These are phyloP conservation scores for Trichoderma sp. DNA, from an alignment of 2,329 filamentous ascomycete species.

Conservation along the genomic window DNA sequence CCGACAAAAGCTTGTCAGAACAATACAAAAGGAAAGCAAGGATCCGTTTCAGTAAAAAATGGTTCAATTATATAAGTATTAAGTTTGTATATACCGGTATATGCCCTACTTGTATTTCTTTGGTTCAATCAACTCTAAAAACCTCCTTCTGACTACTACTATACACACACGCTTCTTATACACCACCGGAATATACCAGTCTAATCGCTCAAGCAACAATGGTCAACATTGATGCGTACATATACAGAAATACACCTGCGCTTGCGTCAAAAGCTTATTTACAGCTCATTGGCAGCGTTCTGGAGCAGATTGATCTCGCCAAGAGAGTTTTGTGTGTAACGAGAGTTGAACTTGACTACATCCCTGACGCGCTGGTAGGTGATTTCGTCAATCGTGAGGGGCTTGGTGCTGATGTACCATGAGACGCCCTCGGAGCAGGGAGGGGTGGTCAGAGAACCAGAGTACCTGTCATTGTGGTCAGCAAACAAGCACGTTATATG, in stretches of 20 bases:
- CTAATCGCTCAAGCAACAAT: neutral
- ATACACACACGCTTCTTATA: neutral
- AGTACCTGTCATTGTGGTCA: conserved; percentile 41
- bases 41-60: neutral
- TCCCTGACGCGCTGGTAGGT: conserved; percentile 54
- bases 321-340: conserved; percentile 54
- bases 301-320: conserved; percentile 38
- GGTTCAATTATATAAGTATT: neutral
- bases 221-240: neutral
- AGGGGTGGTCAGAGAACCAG: conserved; percentile 62
- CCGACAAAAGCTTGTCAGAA: neutral
- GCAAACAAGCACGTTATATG: neutral
- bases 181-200: neutral
- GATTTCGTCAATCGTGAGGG: conserved; percentile 46
- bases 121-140: neutral
- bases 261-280: neutral
- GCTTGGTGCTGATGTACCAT: conserved; percentile 52
- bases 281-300: neutral
- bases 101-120: neutral
- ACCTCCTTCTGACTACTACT: neutral
- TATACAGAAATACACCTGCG: neutral
- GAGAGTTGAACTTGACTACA: conserved; percentile 57
- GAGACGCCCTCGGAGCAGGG: conserved; percentile 59
- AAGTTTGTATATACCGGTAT: neutral
- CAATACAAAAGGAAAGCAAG: neutral